Conservation (phyloP, 805 yeast species). For the Metschnikowia koreensis region DNA sequence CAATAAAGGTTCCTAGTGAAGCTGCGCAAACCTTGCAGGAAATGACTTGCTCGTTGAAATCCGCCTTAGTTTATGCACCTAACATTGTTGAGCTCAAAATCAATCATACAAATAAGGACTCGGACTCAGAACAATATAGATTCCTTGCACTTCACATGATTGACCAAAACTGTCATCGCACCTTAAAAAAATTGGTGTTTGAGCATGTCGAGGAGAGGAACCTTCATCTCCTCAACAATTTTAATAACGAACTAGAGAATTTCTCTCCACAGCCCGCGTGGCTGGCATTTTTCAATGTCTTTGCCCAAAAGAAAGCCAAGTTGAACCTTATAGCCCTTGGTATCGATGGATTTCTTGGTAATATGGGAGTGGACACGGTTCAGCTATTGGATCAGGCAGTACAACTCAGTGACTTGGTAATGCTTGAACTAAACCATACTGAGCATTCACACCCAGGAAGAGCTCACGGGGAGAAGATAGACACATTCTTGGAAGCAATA, state of each 20-base stretch:
- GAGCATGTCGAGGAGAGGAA: constrained; percentile 13
- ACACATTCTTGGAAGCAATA: constrained; percentile 10
- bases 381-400: constrained; percentile 12
- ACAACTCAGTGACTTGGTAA: constrained; percentile 14
- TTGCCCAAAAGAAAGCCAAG: background rate
- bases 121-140: background rate
- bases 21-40: background rate
- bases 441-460: constrained; percentile 24
- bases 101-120: background rate
- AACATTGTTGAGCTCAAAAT: constrained; percentile 10
- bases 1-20: background rate
- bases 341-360: constrained; percentile 25
- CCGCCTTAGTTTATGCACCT: background rate
- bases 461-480: constrained; percentile 11
- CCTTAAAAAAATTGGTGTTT: constrained; percentile 18
- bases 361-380: constrained; percentile 13
- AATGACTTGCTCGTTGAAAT: constrained; percentile 1
- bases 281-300: constrained; percentile 20
- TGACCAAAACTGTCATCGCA: constrained; percentile 1
- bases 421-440: constrained; percentile 18
- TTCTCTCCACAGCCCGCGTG: constrained; percentile 18
- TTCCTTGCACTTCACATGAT: constrained; percentile 6
- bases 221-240: constrained; percentile 18
- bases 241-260: constrained; percentile 10
- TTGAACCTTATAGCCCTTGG: constrained; percentile 15